Percentiles rank a stretch among this genome's conserved stretches.
Conservation (phyloP, 441 rosid species). For the Adansonia madagascariensis region DNA sequence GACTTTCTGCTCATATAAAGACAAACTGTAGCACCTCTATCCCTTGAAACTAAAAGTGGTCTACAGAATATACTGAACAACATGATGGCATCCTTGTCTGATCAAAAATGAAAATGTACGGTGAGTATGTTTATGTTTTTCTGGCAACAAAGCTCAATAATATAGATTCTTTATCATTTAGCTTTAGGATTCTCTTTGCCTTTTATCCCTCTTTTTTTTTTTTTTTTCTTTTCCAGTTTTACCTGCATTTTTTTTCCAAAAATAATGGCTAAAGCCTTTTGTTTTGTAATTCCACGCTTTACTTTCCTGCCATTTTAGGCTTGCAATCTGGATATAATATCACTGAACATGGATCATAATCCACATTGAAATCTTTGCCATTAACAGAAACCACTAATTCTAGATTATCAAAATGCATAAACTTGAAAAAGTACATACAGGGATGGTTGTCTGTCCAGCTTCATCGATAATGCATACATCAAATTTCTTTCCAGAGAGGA, state of each 20-base stretch:
- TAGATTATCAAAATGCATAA: constrained; percentile 22
- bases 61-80: not conserved
- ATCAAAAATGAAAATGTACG: not conserved
- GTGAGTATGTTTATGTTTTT: not conserved
- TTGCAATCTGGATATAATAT: constrained; percentile 12
- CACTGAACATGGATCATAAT: constrained; percentile 11
- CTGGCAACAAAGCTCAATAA: not conserved
- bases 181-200: not conserved
- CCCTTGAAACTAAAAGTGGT: not conserved
- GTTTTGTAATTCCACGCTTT: not conserved
- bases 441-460: constrained; percentile 97
- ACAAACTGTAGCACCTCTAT: constrained; percentile 1
- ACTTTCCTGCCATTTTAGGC: not conserved
- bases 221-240: not conserved
- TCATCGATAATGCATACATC: constrained; percentile 97
- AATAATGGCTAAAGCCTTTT: not conserved
- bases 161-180: constrained; percentile 3
- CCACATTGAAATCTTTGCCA: constrained; percentile 23
- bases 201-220: not conserved
- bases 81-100: not conserved
- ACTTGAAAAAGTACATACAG: constrained; percentile 55
- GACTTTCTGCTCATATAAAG: not conserved
- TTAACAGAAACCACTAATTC: constrained; percentile 3
- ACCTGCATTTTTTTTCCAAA: not conserved
- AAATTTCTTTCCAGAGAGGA: constrained; percentile 81